Percentiles rank a stretch among this genome's conserved stretches.
These are phyloP conservation scores for Myxozyma melibiosi DNA, from an alignment of 805 yeast species.

Conservation along the genomic window DNA sequence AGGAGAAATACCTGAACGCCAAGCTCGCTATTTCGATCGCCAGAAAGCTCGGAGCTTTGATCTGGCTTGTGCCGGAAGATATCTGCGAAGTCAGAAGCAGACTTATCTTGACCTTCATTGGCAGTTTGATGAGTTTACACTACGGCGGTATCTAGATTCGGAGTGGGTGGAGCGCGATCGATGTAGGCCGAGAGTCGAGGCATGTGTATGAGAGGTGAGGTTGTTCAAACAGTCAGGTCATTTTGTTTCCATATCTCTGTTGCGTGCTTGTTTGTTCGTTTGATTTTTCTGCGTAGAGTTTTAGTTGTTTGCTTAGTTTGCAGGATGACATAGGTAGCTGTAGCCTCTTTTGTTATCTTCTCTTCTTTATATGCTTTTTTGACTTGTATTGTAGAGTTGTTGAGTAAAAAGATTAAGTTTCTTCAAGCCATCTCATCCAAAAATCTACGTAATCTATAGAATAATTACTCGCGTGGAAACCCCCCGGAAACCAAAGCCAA, in stretches of 20 bases:
- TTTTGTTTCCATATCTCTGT: background rate
- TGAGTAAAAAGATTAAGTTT: background rate
- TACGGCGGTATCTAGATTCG: conserved; percentile 7
- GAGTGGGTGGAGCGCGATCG: background rate
- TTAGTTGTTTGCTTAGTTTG: background rate
- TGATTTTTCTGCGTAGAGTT: background rate
- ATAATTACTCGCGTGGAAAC: background rate
- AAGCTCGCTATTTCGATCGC: conserved; percentile 97
- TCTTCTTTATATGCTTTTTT: background rate
- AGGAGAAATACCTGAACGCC: conserved; percentile 85
- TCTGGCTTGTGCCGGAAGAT: conserved; percentile 99
- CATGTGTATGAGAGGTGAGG: background rate
- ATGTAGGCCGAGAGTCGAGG: too few species aligned
- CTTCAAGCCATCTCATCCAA: background rate
- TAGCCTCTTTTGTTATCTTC: background rate
- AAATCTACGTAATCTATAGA: background rate
- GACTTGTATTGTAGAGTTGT: background rate
- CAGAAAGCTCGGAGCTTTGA: conserved; percentile 94
- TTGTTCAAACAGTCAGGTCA: background rate
- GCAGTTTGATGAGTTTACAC: conserved; percentile 81
- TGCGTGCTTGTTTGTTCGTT: background rate
- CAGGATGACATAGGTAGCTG: background rate
- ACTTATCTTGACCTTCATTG: conserved; percentile 90
- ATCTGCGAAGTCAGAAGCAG: conserved; percentile 94
- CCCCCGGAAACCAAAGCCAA: background rate